phyloP scores from a whole-genome alignment of 2,329 filamentous ascomycete species.

The Arthrobotrys conoides region DNA sequence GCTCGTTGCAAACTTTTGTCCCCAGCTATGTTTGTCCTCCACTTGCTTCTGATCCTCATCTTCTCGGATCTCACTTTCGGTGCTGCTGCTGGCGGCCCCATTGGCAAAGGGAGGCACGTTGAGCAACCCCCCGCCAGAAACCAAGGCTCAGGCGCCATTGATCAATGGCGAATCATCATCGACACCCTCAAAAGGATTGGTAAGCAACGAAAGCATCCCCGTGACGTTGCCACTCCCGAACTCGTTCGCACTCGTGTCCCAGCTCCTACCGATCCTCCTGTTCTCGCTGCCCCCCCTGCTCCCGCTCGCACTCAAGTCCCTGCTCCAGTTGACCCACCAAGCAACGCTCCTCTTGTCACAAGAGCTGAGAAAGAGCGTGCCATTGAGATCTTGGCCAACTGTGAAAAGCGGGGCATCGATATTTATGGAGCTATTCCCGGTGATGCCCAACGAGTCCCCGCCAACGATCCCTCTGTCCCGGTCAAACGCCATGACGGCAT shows the following conservation, averaged over 20 bases:
- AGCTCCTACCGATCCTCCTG: conserved; percentile 2
- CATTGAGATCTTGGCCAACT: conserved; percentile 12
- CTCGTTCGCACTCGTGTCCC: neutral
- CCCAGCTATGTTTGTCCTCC: conserved; percentile 7
- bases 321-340: neutral
- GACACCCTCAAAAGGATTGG: neutral
- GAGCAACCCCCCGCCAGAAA: neutral
- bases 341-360: neutral
- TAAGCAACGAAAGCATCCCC: neutral
- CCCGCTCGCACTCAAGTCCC: neutral
- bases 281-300: neutral
- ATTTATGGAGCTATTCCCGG: conserved; percentile 25
- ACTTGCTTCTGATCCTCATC: neutral
- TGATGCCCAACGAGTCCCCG: conserved; percentile 13
- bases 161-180: neutral
- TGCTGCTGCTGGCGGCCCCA: neutral
- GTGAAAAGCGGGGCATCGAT: conserved; percentile 14
- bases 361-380: neutral
- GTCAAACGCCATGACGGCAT: conserved; percentile 9
- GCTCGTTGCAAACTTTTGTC: conserved; percentile 16
- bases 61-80: neutral
- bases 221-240: neutral
- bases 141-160: neutral
- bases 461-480: neutral
- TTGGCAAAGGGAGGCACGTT: neutral